Evolutionary conservation across 805 yeast genomes (phyloP).

Genomic region (Metschnikowia chrysomelidarum): DNA sequence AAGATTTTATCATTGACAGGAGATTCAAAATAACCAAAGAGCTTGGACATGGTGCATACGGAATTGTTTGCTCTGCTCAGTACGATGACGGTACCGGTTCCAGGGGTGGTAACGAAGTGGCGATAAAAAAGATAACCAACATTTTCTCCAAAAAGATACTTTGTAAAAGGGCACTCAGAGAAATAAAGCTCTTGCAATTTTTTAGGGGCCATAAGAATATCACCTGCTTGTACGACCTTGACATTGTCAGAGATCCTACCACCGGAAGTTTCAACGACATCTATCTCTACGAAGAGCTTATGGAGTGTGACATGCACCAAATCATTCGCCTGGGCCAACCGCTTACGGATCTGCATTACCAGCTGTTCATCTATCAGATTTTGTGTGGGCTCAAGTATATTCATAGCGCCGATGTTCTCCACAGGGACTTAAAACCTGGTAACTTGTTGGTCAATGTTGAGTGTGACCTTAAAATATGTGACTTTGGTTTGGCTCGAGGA

Average conservation of each 20-base stretch:
- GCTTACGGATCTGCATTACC: conserved; percentile 91
- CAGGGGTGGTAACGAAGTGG: conserved; percentile 53
- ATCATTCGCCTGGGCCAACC: conserved; percentile 93
- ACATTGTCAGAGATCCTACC: conserved; percentile 69
- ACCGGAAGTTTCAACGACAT: conserved; percentile 80
- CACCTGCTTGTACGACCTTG: conserved; percentile 92
- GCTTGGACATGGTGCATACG: conserved; percentile 97
- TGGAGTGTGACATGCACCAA: conserved; percentile 99
- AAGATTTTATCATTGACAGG: conserved; percentile 88
- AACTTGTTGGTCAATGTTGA: conserved; percentile 91
- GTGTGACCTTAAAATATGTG: conserved; percentile 94
- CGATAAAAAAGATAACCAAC: conserved; percentile 94
- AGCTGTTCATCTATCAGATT: conserved; percentile 87
- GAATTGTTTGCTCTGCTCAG: conserved; percentile 92
- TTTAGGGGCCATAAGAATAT: conserved; percentile 96
- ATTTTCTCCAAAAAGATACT: conserved; percentile 87
- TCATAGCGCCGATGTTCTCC: conserved; percentile 90
- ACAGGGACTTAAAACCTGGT: conserved; percentile 93
- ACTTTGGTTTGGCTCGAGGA: conserved; percentile 94
- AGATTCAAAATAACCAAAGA: conserved; percentile 88
- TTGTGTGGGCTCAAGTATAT: conserved; percentile 87
- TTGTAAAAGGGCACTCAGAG: conserved; percentile 89
- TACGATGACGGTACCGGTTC: conserved; percentile 63
- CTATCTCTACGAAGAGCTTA: conserved; percentile 90
- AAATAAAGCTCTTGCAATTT: conserved; percentile 83